Conservation (phyloP, 2,329 filamentous ascomycete species). For the Phoma sp. region DNA sequence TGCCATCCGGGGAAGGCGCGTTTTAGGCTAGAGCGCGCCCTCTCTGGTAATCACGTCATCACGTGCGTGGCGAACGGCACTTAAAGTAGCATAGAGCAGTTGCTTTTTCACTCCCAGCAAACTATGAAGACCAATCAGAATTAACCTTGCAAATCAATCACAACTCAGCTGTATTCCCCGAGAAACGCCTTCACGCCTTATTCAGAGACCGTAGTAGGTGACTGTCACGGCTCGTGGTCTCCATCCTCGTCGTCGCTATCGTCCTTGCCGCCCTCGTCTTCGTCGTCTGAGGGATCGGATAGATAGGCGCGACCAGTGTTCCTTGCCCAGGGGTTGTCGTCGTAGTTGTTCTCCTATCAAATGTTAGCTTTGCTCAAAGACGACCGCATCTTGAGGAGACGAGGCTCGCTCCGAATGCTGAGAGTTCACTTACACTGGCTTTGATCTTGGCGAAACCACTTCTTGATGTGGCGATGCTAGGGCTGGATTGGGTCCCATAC, state of each 20-base stretch:
- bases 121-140: not conserved
- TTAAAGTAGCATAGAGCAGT: slow-evolving; percentile 5
- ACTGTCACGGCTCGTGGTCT: no score
- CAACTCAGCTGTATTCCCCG: no score
- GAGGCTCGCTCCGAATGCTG: no score
- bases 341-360: slow-evolving; percentile 29
- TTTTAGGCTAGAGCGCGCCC: not conserved
- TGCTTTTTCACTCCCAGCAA: not conserved
- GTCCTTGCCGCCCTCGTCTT: slow-evolving; percentile 48
- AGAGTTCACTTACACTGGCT: slow-evolving; percentile 32
- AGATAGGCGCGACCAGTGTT: not conserved
- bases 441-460: slow-evolving; percentile 39
- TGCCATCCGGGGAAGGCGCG: slow-evolving; percentile 21
- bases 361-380: slow-evolving; percentile 31
- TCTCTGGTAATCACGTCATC: slow-evolving; percentile 26
- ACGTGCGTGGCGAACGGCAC: slow-evolving; percentile 41
- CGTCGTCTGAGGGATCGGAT: slow-evolving; percentile 26
- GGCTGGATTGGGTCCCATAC: slow-evolving; percentile 20
- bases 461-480: slow-evolving; percentile 3
- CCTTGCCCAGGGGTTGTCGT: slow-evolving; percentile 19
- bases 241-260: slow-evolving; percentile 45
- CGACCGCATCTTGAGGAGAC: not conserved
- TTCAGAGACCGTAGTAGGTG: no score
- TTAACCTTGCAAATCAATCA: not conserved
- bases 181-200: no score